Percentiles rank a stretch among this genome's conserved stretches.
phyloP scores from a whole-genome alignment of 176 grass and related monocot genomes.

The Tillandsia fasciculata region DNA sequence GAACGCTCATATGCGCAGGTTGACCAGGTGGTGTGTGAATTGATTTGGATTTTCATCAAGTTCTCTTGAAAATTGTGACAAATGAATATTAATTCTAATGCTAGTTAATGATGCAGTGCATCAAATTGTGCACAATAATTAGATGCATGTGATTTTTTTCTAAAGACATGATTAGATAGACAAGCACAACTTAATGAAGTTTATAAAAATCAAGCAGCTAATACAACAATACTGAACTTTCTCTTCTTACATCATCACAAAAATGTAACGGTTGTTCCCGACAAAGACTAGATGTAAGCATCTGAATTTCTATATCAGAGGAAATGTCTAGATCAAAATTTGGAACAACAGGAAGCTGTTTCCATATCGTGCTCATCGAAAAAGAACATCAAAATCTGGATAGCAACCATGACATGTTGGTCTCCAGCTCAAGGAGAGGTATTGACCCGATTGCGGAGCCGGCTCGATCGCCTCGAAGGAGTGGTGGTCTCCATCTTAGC shows the following conservation, averaged over 20 bases:
- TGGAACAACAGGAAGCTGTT: background rate
- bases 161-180: background rate
- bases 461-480: constrained; percentile 43
- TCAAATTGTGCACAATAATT: too few species aligned
- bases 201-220: background rate
- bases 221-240: background rate
- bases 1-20: too few species aligned
- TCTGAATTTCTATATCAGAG: background rate
- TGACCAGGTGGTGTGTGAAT: too few species aligned
- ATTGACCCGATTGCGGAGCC: constrained; percentile 28
- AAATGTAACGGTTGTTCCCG: background rate
- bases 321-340: background rate
- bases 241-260: background rate
- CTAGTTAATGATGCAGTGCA: too few species aligned
- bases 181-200: background rate
- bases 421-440: constrained; percentile 28
- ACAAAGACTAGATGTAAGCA: too few species aligned
- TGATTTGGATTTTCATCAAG: too few species aligned
- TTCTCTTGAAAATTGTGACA: too few species aligned
- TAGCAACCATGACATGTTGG: background rate
- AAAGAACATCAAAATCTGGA: too few species aligned
- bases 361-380: background rate
- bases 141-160: too few species aligned
- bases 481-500: background rate
- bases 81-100: too few species aligned